Evolutionary conservation across 78 protist genomes (phyloP), one percentile per base, ranked within the genome.

Genomic region (Dictyostelium purpureum): DNA sequence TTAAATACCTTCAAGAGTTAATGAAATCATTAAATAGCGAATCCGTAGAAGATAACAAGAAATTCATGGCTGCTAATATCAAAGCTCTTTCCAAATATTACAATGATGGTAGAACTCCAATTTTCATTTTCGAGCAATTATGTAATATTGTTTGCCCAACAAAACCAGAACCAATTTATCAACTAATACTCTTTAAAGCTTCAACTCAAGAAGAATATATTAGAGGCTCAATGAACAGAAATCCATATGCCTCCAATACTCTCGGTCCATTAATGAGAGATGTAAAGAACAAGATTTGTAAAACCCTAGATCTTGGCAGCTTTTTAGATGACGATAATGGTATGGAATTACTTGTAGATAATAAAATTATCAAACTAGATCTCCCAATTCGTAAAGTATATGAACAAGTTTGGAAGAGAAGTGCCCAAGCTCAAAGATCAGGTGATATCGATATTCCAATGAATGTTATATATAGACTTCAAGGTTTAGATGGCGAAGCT

Each of bases 141-240:
- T 74, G 94, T 42, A 28, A 54, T 35, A 65, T 97, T 37, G 89
- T 97, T 14, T 54, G 92, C 28, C 99, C 99, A 14, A 26, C 26
- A 33, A 69, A 66, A 61, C 83, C 77, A 1, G 96, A 77, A 24
- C 95, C 92, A 45, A 91, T 71, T 49, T 83, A 76, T 71, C 69
- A 65, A 69, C 63, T 97, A 52, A 57, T 54, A 16, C 65, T 97
- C 16, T 33, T 28, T 21, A 97, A 97, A 94, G 12, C 90, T n/a
- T 51, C 79, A 33, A 69, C 97, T n/a, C 99, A 98, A 75, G 99
- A 98, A 38, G 99, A 98, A 74, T 98, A 88, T 66, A 97, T 98
- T 51, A 96, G 98, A 16, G 99, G 99, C 7, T 11, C 88, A 24
- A 95, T 98, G 98, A 59, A 83, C 21, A 51, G 90, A 66, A 95